These are phyloP conservation scores for Camelina laxa DNA, from an alignment of 345 rosid species.

Conservation along the genomic window DNA sequence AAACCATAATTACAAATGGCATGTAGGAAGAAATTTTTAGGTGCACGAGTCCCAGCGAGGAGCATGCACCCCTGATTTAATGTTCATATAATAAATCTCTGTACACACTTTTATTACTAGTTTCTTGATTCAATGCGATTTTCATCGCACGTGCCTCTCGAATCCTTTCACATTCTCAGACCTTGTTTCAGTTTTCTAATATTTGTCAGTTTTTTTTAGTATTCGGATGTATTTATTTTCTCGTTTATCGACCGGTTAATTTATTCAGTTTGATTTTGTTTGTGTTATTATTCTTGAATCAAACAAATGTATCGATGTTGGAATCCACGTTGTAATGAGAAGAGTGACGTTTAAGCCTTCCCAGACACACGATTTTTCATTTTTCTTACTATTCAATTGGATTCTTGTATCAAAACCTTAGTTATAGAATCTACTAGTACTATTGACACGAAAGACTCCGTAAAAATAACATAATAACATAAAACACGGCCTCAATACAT, in stretches of 20 bases:
- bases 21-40: conserved; percentile 17
- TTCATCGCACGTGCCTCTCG: conserved; percentile 55
- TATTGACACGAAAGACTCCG: not conserved
- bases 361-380: conserved; percentile 21
- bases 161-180: conserved; percentile 68
- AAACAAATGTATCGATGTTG: conserved; percentile 36
- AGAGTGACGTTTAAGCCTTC: conserved; percentile 46
- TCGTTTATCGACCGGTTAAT: conserved; percentile 18
- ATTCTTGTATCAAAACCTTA: not conserved
- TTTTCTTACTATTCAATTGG: conserved; percentile 1
- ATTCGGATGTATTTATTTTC: conserved; percentile 31
- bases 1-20: conserved; percentile 28
- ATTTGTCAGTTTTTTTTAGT: conserved; percentile 32
- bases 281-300: conserved; percentile 18
- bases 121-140: conserved; percentile 38
- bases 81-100: conserved; percentile 16
- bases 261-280: conserved; percentile 28
- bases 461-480: not conserved
- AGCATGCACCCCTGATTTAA: conserved; percentile 32
- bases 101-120: conserved; percentile 3
- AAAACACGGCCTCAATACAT: not conserved
- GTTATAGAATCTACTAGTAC: not conserved
- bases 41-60: conserved; percentile 43
- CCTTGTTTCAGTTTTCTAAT: conserved; percentile 22
- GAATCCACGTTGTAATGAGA: conserved; percentile 36